A percentile compares a stretch with the other conserved stretches of the same genome.
These are phyloP conservation scores for Cokeromyces recurvatus DNA, from an alignment of 371 early-diverging fungal species.

Conservation along the genomic window DNA sequence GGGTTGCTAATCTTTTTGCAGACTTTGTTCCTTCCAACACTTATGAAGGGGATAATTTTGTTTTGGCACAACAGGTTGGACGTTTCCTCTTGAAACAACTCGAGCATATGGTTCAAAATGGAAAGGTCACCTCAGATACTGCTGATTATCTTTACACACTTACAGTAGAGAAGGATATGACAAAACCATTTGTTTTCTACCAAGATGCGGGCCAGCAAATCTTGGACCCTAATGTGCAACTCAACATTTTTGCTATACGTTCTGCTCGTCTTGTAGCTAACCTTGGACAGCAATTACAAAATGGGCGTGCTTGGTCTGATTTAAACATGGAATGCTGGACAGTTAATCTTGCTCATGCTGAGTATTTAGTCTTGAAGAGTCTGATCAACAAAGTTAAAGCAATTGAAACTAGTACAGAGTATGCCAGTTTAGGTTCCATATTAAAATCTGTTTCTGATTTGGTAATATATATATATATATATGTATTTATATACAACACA, in stretches of 20 bases:
- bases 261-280: slow-evolving; percentile 52
- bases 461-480: slow-evolving; percentile 16
- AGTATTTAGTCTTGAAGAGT: slow-evolving; percentile 25
- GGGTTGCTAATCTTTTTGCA: slow-evolving; percentile 64
- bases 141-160: slow-evolving; percentile 37
- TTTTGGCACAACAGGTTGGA: slow-evolving; percentile 65
- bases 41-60: slow-evolving; percentile 68
- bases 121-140: slow-evolving; percentile 15
- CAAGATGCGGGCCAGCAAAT: slow-evolving; percentile 13
- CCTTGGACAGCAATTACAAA: slow-evolving; percentile 32
- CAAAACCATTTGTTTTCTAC: slow-evolving; percentile 10
- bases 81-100: slow-evolving; percentile 64
- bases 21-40: slow-evolving; percentile 59
- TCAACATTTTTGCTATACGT: slow-evolving; percentile 56
- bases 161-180: slow-evolving; percentile 19
- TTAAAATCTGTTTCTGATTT: slow-evolving; percentile 27
- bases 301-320: slow-evolving; percentile 45
- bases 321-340: slow-evolving; percentile 58
- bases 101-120: slow-evolving; percentile 16
- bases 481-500: not conserved
- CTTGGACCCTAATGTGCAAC: slow-evolving; percentile 43
- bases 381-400: slow-evolving; percentile 9
- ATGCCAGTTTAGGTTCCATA: slow-evolving; percentile 14
- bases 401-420: slow-evolving; percentile 6
- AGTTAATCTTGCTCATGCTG: slow-evolving; percentile 39